These are phyloP conservation scores for Puccinellia tenuiflora DNA, from an alignment of 176 grass and related monocot genomes.

Conservation along the genomic window DNA sequence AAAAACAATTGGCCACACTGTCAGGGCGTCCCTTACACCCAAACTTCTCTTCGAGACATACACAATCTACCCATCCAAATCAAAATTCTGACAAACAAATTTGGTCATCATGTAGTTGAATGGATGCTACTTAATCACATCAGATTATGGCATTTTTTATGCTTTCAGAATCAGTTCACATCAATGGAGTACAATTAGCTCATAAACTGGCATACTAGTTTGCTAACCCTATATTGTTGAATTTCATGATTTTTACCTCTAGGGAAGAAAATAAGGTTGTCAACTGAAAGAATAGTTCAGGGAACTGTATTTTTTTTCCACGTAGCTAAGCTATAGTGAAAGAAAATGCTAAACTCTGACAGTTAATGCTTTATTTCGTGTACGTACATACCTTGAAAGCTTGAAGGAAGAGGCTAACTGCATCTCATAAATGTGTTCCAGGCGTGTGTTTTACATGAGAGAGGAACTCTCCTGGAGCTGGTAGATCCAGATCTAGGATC, in stretches of 20 bases:
- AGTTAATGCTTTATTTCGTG: background rate
- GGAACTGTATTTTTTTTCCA: background rate
- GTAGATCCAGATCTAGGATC: constrained; percentile 71
- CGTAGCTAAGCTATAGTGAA: background rate
- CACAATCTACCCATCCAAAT: background rate
- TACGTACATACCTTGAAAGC: constrained; percentile 21
- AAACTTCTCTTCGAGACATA: constrained; percentile 3
- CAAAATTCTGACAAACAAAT: background rate
- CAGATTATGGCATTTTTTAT: background rate
- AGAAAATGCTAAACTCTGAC: background rate
- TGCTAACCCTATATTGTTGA: background rate
- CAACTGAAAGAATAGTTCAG: background rate
- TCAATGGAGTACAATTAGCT: background rate
- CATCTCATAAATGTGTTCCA: constrained; percentile 29
- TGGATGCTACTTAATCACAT: background rate
- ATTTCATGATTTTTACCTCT: background rate
- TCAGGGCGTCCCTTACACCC: background rate
- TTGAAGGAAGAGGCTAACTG: constrained; percentile 17
- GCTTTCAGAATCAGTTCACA: background rate
- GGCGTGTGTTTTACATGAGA: constrained; percentile 80
- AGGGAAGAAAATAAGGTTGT: background rate
- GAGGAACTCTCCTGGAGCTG: constrained; percentile 66
- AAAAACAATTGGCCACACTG: background rate
- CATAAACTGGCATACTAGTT: background rate
- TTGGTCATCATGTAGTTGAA: background rate